Conservation (phyloP, 176 grass and related monocot species). For the Raddia guianensis region DNA sequence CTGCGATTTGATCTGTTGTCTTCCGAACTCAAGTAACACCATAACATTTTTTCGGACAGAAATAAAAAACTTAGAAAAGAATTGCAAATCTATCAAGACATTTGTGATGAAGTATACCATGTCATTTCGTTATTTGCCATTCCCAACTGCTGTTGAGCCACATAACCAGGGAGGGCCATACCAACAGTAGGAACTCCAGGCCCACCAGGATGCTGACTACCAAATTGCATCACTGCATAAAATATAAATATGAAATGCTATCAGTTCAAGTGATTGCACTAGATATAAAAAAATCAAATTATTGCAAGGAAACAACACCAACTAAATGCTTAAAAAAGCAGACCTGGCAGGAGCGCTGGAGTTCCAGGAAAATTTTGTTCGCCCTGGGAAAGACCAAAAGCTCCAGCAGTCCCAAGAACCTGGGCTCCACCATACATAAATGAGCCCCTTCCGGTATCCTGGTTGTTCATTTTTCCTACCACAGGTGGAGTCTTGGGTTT, state of each 20-base stretch:
- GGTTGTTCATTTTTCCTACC: constrained; percentile 45
- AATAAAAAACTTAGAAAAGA: neutral
- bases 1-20: neutral
- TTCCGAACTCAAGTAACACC: neutral
- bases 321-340: constrained; percentile 32
- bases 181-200: constrained; percentile 80
- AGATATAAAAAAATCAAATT: neutral
- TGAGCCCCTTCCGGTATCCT: constrained; percentile 62
- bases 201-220: constrained; percentile 73
- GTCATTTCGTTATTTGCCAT: constrained; percentile 89
- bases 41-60: neutral
- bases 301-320: constrained; percentile 27
- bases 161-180: constrained; percentile 95
- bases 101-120: constrained; percentile 63
- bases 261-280: constrained; percentile 15
- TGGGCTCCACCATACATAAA: constrained; percentile 76
- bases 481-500: constrained; percentile 47
- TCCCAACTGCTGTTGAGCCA: constrained; percentile 87
- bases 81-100: constrained; percentile 16
- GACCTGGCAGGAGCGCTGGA: constrained; percentile 95
- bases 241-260: constrained; percentile 13
- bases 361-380: constrained; percentile 95
- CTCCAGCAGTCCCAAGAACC: constrained; percentile 70
- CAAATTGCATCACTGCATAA: constrained; percentile 89
- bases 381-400: constrained; percentile 65